phyloP scores from a whole-genome alignment of 805 yeast species.

The Ogataea saltuana region DNA sequence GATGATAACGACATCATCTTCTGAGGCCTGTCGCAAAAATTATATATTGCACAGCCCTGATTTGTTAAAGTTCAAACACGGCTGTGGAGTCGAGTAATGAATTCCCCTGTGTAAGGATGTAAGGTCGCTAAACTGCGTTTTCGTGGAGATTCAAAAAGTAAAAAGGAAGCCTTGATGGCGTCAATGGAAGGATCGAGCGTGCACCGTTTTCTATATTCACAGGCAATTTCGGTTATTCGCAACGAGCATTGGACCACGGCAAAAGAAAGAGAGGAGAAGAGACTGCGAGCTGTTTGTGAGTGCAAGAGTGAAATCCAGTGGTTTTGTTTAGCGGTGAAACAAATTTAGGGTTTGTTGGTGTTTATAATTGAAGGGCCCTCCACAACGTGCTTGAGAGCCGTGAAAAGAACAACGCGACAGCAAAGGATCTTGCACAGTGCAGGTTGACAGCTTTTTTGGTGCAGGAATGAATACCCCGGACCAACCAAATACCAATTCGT shows the following conservation, averaged over 20 bases:
- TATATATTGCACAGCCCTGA: too few relatives aligned
- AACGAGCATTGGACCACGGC: neutral
- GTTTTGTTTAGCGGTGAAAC: neutral
- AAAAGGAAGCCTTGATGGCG: constrained; percentile 16
- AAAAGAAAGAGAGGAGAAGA: neutral
- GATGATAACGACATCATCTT: constrained; percentile 17
- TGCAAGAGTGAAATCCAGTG: neutral
- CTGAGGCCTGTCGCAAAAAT: neutral
- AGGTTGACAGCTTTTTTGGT: too few relatives aligned
- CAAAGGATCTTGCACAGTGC: too few relatives aligned
- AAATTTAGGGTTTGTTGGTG: neutral
- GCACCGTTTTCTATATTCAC: too few relatives aligned
- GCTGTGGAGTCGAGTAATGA: constrained; percentile 3
- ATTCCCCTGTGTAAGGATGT: constrained; percentile 17
- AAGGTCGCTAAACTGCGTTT: too few relatives aligned
- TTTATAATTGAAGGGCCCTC: constrained; percentile 3
- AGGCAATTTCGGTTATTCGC: neutral
- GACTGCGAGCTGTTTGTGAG: neutral
- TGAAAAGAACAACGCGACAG: too few relatives aligned
- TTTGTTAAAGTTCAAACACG: constrained; percentile 1
- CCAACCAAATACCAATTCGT: constrained; percentile 21
- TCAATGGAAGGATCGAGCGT: too few relatives aligned
- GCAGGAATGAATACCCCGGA: constrained; percentile 15
- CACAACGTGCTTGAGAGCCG: neutral
- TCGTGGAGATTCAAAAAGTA: constrained; percentile 1